phyloP scores from a whole-genome alignment of 371 early-diverging fungal species.

The Haplosporangium sp. region DNA sequence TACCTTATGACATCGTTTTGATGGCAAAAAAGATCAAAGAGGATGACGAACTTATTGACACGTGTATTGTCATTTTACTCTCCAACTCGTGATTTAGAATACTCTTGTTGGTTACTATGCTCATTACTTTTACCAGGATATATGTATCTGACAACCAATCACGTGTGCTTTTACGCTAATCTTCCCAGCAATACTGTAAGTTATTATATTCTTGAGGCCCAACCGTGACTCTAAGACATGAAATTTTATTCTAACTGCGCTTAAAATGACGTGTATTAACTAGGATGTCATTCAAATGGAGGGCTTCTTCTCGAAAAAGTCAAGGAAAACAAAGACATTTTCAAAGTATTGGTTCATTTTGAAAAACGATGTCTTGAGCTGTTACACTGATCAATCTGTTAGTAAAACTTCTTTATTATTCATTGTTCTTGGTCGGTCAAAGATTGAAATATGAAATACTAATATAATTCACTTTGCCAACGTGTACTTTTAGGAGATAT shows the following conservation, averaged over 20 bases:
- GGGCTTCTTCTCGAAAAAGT: constrained; percentile 70
- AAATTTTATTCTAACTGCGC: no score
- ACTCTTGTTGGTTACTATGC: constrained; percentile 78
- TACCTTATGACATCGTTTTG: background rate
- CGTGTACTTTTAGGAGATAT: constrained; percentile 58
- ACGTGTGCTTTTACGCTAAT: constrained; percentile 77
- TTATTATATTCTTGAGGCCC: background rate
- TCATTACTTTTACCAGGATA: constrained; percentile 77
- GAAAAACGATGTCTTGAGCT: constrained; percentile 70
- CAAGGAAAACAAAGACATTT: constrained; percentile 57
- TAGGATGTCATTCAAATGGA: constrained; percentile 69
- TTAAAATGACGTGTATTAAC: background rate
- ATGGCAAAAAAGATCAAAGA: no score
- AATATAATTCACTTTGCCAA: background rate
- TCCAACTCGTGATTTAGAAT: constrained; percentile 59
- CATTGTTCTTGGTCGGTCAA: no score
- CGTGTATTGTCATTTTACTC: background rate
- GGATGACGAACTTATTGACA: background rate
- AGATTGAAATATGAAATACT: no score
- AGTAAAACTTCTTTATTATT: background rate
- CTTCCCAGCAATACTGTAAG: constrained; percentile 56
- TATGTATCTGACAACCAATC: constrained; percentile 74
- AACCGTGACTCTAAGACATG: no score
- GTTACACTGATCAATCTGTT: constrained; percentile 71
- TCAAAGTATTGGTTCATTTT: constrained; percentile 78